phyloP scores from a whole-genome alignment of 2,329 filamentous ascomycete species.

The Colletotrichum sp. region DNA sequence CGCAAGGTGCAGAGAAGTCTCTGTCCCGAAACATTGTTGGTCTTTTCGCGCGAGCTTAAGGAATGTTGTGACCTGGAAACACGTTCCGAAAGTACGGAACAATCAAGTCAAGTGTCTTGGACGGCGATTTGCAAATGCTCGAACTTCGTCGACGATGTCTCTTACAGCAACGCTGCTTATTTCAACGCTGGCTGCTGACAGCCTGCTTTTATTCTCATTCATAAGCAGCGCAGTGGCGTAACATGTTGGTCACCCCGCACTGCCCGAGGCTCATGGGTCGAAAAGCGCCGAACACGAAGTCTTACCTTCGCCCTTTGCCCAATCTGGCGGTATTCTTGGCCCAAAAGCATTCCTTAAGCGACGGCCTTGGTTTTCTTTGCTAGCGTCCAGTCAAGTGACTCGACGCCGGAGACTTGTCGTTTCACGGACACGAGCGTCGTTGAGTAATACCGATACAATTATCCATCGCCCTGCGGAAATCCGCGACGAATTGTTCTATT shows the following conservation, averaged over 20 bases:
- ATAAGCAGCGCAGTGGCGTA: background rate
- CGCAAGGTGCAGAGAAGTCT: background rate
- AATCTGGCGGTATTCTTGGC: background rate
- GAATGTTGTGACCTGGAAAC: background rate
- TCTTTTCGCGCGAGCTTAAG: background rate
- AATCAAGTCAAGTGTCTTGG: background rate
- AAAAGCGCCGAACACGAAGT: conserved; percentile 5
- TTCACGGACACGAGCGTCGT: background rate
- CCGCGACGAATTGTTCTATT: background rate
- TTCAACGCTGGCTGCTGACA: background rate
- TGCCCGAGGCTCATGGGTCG: background rate
- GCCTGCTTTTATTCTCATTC: background rate
- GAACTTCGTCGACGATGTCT: background rate
- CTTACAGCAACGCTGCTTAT: background rate
- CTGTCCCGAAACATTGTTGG: background rate
- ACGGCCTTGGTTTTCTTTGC: background rate
- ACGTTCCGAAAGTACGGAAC: background rate
- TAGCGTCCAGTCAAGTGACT: background rate
- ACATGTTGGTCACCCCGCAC: background rate
- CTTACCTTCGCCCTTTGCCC: background rate
- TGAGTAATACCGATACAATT: background rate
- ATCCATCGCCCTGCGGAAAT: background rate
- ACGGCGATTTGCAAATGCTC: background rate
- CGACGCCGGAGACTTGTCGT: background rate
- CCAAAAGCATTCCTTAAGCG: background rate